Percentiles rank a stretch among this genome's conserved stretches.
phyloP scores from a whole-genome alignment of 2,329 filamentous ascomycete species.

The Penicillium brasilianum region DNA sequence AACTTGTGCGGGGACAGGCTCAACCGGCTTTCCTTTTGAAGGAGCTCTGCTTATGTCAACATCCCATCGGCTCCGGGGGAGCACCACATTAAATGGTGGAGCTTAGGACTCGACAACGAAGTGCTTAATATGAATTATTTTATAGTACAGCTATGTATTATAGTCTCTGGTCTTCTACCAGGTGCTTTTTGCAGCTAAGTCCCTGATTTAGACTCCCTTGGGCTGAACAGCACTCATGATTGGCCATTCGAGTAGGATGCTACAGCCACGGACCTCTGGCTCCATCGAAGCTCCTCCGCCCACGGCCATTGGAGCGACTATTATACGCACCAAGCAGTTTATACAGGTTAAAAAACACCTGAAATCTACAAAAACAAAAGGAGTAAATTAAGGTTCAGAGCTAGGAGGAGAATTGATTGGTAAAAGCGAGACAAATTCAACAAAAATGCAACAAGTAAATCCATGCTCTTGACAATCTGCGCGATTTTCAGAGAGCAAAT shows the following conservation, averaged over 20 bases:
- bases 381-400: neutral
- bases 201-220: neutral
- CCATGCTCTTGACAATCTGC: slow-evolving; percentile 21
- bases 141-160: neutral
- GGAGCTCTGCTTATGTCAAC: slow-evolving; percentile 34
- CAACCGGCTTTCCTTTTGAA: slow-evolving; percentile 3
- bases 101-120: neutral
- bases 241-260: slow-evolving; percentile 9
- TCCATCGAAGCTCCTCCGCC: slow-evolving; percentile 13
- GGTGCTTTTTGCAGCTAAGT: neutral
- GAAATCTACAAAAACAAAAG: neutral
- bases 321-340: neutral
- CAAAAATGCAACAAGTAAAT: slow-evolving; percentile 24
- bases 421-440: slow-evolving; percentile 15
- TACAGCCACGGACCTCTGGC: slow-evolving; percentile 14
- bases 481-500: slow-evolving; percentile 14
- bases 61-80: slow-evolving; percentile 10
- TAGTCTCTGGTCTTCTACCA: neutral
- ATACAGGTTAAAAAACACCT: neutral
- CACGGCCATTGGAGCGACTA: slow-evolving; percentile 9
- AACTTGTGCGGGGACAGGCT: slow-evolving; percentile 22
- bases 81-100: neutral
- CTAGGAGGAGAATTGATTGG: slow-evolving; percentile 10
- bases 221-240: slow-evolving; percentile 13
- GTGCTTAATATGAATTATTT: neutral